Evolutionary conservation across 2,329 filamentous ascomycete genomes (phyloP).

Genomic region (Acephala macrosclerotiorum): DNA sequence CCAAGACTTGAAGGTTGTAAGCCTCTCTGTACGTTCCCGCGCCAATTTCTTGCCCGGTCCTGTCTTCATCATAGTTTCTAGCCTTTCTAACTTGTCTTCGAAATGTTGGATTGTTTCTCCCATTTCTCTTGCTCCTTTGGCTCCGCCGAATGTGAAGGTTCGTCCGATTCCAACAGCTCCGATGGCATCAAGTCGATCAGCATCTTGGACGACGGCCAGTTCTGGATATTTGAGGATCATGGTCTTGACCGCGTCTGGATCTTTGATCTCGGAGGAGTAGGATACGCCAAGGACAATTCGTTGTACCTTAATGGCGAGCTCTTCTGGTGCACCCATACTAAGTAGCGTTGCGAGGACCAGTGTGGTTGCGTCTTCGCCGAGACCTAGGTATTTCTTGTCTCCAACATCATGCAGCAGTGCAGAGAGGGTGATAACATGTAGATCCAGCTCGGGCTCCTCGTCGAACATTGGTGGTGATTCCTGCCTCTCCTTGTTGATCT

Average conservation of each 20-base stretch:
- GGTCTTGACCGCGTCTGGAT: conserved; percentile 63
- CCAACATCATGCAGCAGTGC: conserved; percentile 89
- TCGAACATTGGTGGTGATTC: conserved; percentile 25
- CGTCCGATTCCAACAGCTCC: conserved; percentile 86
- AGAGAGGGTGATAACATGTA: conserved; percentile 61
- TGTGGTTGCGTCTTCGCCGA: conserved; percentile 63
- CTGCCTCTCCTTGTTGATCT: conserved; percentile 34
- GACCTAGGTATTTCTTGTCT: conserved; percentile 60
- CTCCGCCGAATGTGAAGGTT: conserved; percentile 79
- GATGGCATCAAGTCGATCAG: conserved; percentile 91
- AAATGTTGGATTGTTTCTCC: conserved; percentile 77
- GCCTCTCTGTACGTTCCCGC: conserved; percentile 58
- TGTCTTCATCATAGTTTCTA: conserved; percentile 72
- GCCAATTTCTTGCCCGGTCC: conserved; percentile 61
- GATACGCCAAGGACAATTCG: conserved; percentile 80
- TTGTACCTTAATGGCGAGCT: conserved; percentile 74
- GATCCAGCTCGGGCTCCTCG: conserved; percentile 61
- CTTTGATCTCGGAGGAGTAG: conserved; percentile 76
- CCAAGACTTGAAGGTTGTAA: conserved; percentile 63
- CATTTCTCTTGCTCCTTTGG: conserved; percentile 63
- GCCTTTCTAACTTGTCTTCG: conserved; percentile 74
- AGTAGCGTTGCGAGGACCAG: conserved; percentile 64
- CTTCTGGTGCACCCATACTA: conserved; percentile 63
- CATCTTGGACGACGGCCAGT: conserved; percentile 88
- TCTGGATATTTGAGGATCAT: conserved; percentile 74